Conservation (phyloP, 352 stramenopile genomes). For the Aphanomyces cochlioides region DNA sequence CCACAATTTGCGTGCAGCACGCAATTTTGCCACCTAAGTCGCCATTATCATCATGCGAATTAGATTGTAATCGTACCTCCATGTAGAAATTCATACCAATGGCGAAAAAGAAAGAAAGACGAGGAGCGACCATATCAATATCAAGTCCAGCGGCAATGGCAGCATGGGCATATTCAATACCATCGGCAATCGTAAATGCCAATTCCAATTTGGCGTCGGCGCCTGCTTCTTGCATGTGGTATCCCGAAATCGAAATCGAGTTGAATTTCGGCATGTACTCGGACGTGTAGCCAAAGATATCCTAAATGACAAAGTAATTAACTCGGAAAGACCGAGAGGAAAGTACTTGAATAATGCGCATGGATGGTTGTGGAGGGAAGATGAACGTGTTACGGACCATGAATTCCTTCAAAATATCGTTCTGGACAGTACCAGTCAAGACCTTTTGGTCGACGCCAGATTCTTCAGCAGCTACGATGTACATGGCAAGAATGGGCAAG, state of each 20-base stretch:
- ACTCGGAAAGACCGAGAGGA: background rate
- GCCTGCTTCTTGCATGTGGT: slow-evolving; percentile 98
- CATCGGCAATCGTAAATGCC: slow-evolving; percentile 97
- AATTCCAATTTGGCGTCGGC: slow-evolving; percentile 93
- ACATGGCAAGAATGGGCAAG: slow-evolving; percentile 94
- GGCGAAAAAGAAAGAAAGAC: slow-evolving; percentile 97
- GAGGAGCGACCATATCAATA: slow-evolving; percentile 90
- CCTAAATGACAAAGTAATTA: slow-evolving; percentile 32
- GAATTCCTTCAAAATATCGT: slow-evolving; percentile 98
- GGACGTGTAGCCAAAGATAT: slow-evolving; percentile 97
- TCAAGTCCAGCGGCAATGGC: slow-evolving; percentile 90
- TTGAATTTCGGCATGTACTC: slow-evolving; percentile 98
- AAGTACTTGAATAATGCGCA: slow-evolving; percentile 86
- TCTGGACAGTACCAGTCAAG: slow-evolving; percentile 78
- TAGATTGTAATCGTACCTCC: slow-evolving; percentile 42
- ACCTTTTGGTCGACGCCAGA: slow-evolving; percentile 87
- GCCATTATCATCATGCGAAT: slow-evolving; percentile 3
- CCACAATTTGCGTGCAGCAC: slow-evolving; percentile 92
- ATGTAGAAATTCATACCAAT: slow-evolving; percentile 99
- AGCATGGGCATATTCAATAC: slow-evolving; percentile 93
- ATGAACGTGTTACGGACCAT: slow-evolving; percentile 98
- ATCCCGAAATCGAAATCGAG: slow-evolving; percentile 95
- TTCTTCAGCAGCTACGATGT: slow-evolving; percentile 95
- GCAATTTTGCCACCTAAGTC: slow-evolving; percentile 89
- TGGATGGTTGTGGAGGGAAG: slow-evolving; percentile 92